Base-by-base conservation (phyloP, 2,329 filamentous ascomycete genomes). In the Xylaria digitata region DNA sequence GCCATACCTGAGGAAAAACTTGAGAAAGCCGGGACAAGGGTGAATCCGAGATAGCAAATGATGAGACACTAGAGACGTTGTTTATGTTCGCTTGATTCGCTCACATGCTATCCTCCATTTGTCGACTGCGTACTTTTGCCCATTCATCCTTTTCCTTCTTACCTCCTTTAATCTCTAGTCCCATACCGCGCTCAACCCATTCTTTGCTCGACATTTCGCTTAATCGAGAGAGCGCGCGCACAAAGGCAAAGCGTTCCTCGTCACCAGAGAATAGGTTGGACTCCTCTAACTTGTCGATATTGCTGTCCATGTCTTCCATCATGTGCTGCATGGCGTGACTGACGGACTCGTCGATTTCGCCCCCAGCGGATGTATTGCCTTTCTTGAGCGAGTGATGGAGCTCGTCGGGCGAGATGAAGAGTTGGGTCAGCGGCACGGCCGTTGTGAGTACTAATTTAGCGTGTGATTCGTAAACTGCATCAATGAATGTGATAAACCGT, bases 241-340 rank as follows among this genome's bases (percentile, higher is more conserved):
- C 94, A 83, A 99, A 99, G 0, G 96, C 96, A 82, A 99, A 99
- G 0, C 93, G 88, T 81, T 99, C 96, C 82, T 99, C 96, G 65
- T 97, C 96, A 46, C 96, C 96, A 1, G 91, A 92, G 79, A 99
- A 99, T 45, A 98, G 87, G 71, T 87, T 92, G 48, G 90, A 93
- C 71, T 90, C 90, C 82, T 97, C 97, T 74, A 99, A 84, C 79
- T 92, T 90, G 56, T 89, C 85, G 82, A 96, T 94, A 73, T 91
- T 94, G 81, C 94, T 87, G 45, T 93, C 93, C 53, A 97, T 80
- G 76, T 97, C 93, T 74, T 97, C 93, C 87, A 97, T 92, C 75
- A 97, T 85, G 75, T 88, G 89, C 66, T 91, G 87, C 89, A 96
- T 92, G 1, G 87, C 86, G 72, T 92, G 87, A 49, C 90, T 87